A percentile compares a stretch with the other conserved stretches of the same genome.
Conservation (phyloP, 306 rosid genomes). For the Lathyrus aphaca region DNA sequence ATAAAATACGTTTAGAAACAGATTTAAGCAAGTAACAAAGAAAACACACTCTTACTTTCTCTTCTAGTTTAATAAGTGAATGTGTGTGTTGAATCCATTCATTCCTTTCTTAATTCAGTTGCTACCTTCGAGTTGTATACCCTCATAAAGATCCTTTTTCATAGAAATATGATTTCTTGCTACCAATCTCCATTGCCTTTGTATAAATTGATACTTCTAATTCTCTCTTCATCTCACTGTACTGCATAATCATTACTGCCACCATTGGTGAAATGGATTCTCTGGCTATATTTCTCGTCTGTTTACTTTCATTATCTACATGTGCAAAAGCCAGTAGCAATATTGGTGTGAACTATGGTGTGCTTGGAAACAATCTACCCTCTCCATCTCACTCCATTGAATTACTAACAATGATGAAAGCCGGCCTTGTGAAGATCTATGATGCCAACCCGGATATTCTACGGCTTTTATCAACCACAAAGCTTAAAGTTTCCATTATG, state of each 20-base stretch:
- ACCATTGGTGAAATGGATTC: constrained; percentile 39
- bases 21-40: constrained; percentile 20
- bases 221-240: constrained; percentile 1
- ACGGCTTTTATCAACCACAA: constrained; percentile 52
- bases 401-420: constrained; percentile 59
- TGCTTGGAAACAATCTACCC: constrained; percentile 71
- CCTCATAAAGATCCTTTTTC: constrained; percentile 49
- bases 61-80: constrained; percentile 14
- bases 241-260: constrained; percentile 4
- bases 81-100: constrained; percentile 4
- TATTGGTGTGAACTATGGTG: constrained; percentile 85
- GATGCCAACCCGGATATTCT: constrained; percentile 70
- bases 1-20: not conserved
- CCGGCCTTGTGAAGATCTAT: constrained; percentile 65
- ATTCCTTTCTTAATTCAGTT: constrained; percentile 1
- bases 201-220: constrained; percentile 34
- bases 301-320: constrained; percentile 48
- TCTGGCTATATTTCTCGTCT: constrained; percentile 44
- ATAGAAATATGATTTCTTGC: constrained; percentile 23
- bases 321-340: constrained; percentile 57
- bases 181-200: constrained; percentile 6
- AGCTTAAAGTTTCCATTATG: constrained; percentile 76
- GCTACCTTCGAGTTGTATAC: not conserved
- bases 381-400: constrained; percentile 54
- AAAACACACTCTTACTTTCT: constrained; percentile 33